Conservation (phyloP, 306 rosid species). For the Malus domestica region DNA sequence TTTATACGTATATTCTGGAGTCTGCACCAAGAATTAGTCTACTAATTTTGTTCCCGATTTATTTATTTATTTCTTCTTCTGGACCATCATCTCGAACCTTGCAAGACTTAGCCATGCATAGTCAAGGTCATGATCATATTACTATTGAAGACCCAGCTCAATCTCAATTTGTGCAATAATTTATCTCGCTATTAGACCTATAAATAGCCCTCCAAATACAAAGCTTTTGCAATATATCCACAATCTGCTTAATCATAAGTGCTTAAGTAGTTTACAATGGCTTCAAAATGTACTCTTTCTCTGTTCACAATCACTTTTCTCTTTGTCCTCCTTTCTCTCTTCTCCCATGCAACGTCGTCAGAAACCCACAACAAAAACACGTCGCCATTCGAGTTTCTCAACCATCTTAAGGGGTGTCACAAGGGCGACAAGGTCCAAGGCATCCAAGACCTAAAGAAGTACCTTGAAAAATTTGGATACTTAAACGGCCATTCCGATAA, state of each 20-base stretch:
- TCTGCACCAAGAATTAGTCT: no score
- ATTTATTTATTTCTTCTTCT: no score
- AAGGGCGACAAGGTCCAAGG: slow-evolving; percentile 33
- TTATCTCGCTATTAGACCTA: not conserved
- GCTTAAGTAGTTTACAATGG: not conserved
- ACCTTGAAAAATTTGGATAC: slow-evolving; percentile 36
- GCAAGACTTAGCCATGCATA: not conserved
- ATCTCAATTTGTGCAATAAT: not conserved
- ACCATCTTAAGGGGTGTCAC: slow-evolving; percentile 22
- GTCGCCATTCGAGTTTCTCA: slow-evolving; percentile 21
- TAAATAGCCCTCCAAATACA: not conserved
- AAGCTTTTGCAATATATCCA: not conserved
- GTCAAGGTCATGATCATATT: not conserved
- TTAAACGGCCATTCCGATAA: not conserved
- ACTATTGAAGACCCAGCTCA: not conserved
- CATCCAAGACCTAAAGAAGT: slow-evolving; percentile 22
- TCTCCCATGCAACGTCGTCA: not conserved
- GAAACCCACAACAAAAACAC: not conserved
- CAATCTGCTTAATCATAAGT: not conserved
- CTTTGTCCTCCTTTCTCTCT: not conserved
- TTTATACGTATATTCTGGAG: no score
- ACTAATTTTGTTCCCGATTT: no score
- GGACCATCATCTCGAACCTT: not conserved
- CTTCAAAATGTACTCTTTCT: not conserved
- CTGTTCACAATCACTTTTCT: not conserved